Evolutionary conservation across 2,329 filamentous ascomycete genomes (phyloP).

Genomic region (Aspergillus quadrilineatus): DNA sequence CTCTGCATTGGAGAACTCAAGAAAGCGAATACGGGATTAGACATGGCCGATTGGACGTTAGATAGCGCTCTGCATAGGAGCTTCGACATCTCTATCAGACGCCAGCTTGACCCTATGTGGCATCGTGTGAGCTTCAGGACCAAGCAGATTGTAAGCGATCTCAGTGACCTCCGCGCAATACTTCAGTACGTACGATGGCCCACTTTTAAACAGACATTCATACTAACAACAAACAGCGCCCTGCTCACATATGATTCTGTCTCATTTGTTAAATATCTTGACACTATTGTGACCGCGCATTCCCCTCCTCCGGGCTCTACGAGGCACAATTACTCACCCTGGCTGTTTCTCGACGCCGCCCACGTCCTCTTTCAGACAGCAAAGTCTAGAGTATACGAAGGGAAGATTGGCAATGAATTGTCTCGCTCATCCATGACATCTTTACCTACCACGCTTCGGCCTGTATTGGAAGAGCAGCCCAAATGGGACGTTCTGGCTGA

Average conservation of each 20-base stretch:
- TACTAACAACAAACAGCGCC: constrained; percentile 39
- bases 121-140: constrained; percentile 95
- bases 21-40: constrained; percentile 82
- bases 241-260: constrained; percentile 86
- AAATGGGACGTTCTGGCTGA: constrained; percentile 92
- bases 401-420: constrained; percentile 62
- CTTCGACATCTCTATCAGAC: constrained; percentile 83
- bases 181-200: constrained; percentile 57
- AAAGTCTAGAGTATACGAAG: constrained; percentile 80
- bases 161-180: constrained; percentile 78
- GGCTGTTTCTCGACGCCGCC: constrained; percentile 93
- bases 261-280: constrained; percentile 86
- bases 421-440: constrained; percentile 48
- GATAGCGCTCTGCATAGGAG: constrained; percentile 90
- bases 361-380: constrained; percentile 92
- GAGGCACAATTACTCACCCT: constrained; percentile 85
- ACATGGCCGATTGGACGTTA: constrained; percentile 96
- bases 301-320: constrained; percentile 84
- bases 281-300: constrained; percentile 89
- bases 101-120: constrained; percentile 95
- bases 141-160: constrained; percentile 86
- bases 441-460: constrained; percentile 64
- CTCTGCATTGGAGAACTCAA: constrained; percentile 91
- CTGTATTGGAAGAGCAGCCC: constrained; percentile 88
- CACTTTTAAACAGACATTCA: not conserved